Evolutionary conservation across 306 rosid genomes (phyloP), one percentile per base, ranked within the genome.

Genomic region (Trichosanthes truncata): DNA sequence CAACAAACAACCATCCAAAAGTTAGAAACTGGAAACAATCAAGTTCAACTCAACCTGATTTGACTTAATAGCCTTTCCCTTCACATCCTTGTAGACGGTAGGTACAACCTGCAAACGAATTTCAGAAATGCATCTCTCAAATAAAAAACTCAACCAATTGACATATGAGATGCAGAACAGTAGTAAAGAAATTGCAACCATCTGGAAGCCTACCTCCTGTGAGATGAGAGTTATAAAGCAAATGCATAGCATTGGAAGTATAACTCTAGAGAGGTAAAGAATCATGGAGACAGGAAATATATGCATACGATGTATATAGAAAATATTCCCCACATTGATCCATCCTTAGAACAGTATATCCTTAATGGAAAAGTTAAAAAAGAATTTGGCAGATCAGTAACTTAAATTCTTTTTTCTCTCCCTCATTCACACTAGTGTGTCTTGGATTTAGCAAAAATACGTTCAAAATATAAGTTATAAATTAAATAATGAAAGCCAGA

Each of bases 41-140:
- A 25, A 46, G 77, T 14, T 25, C 23, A 46, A 29, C 41, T 45
- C 26, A 82, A 95, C 99, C 97, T 95, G 97, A 87, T 95, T 95
- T 69, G 97, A 90, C 84, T 93, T 97, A 77, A 95, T 95, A 14
- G 92, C 81, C 78, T 95, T 86, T 33, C 99, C 99, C 45, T 82
- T 88, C 79, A 89, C 85, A 51, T 89, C 97, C 74, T 97, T 87
- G 89, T 91, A 95, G 51, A 91, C 97, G 40, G 97, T 93, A 38
- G 99, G 96, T 80, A 95, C 97, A 85, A 95, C 97, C 99, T 95
- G 85, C 59, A 84, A 74, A 76, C 65, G 25, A 38, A 43, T 43
- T 69, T 23, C 31, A 45, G 21, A 71, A 13, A 71, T 23, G 20
- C 20, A 43, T 69, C 11, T 69, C 53, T 23, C 76, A 5, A 45